Evolutionary conservation across 371 early-diverging fungal species (phyloP).

Genomic region (Syncephalis fuscata): DNA sequence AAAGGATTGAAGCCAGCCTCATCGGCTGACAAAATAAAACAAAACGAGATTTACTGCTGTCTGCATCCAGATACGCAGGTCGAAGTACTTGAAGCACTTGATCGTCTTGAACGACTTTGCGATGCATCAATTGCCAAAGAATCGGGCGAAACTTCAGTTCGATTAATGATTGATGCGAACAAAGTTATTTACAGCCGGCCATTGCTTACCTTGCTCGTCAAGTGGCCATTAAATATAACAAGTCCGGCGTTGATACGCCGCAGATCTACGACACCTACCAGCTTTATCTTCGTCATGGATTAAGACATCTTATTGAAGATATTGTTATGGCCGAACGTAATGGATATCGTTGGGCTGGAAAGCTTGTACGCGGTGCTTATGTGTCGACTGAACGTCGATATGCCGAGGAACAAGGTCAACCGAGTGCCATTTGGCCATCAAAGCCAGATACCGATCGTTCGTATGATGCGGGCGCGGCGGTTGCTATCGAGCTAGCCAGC

Average conservation of each 20-base stretch:
- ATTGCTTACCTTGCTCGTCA: conserved; percentile 71
- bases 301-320: conserved; percentile 47
- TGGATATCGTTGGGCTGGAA: conserved; percentile 69
- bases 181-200: conserved; percentile 81
- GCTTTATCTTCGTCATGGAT: conserved; percentile 76
- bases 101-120: conserved; percentile 34
- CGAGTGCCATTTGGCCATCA: conserved; percentile 69
- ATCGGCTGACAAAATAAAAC: background rate
- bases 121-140: conserved; percentile 40
- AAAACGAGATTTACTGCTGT: conserved; percentile 6
- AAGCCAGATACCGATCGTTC: conserved; percentile 68
- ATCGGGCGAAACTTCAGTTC: conserved; percentile 41
- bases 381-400: conserved; percentile 79
- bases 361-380: conserved; percentile 90
- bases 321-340: conserved; percentile 41
- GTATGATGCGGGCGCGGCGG: conserved; percentile 66
- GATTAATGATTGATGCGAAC: conserved; percentile 88
- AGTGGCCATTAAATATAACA: conserved; percentile 50
- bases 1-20: background rate
- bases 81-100: conserved; percentile 51
- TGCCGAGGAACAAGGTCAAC: conserved; percentile 42
- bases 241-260: conserved; percentile 20
- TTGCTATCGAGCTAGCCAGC: conserved; percentile 7
- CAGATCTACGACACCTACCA: conserved; percentile 88
- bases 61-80: conserved; percentile 18